Conservation (phyloP, 441 rosid species). For the Populus tomentosa region DNA sequence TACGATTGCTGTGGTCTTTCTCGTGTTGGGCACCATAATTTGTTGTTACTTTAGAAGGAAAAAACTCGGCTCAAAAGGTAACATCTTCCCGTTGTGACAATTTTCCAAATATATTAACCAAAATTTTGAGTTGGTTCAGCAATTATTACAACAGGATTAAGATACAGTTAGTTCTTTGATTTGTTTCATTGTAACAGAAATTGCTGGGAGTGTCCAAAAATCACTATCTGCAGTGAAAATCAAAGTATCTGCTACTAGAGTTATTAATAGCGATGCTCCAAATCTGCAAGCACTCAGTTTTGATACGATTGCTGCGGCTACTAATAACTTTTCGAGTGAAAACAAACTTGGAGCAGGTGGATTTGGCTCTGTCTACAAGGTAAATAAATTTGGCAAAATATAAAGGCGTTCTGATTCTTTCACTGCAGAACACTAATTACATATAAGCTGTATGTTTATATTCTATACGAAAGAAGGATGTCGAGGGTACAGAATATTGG, state of each 20-base stretch:
- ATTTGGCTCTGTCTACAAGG: constrained; percentile 25
- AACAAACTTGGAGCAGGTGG: constrained; percentile 20
- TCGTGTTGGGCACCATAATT: background rate
- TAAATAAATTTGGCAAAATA: background rate
- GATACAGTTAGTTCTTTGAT: too few relatives aligned
- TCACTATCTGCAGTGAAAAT: background rate
- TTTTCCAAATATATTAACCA: too few relatives aligned
- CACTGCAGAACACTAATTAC: background rate
- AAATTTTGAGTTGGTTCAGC: too few relatives aligned
- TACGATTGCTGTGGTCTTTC: background rate
- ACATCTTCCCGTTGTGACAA: background rate
- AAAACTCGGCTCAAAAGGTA: background rate
- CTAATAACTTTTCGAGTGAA: constrained; percentile 7
- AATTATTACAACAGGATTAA: too few relatives aligned
- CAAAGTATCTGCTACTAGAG: background rate
- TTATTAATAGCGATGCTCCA: constrained; percentile 17
- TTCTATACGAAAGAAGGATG: too few relatives aligned
- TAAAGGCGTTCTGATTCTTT: background rate
- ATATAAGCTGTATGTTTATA: too few relatives aligned
- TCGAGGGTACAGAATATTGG: too few relatives aligned
- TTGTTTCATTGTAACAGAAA: background rate
- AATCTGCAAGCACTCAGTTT: constrained; percentile 32
- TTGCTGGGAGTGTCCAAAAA: background rate
- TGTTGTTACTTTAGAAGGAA: background rate
- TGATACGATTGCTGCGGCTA: constrained; percentile 18